These are phyloP conservation scores for Starmera pachycereana DNA, from an alignment of 805 yeast genomes.

Conservation along the genomic window DNA sequence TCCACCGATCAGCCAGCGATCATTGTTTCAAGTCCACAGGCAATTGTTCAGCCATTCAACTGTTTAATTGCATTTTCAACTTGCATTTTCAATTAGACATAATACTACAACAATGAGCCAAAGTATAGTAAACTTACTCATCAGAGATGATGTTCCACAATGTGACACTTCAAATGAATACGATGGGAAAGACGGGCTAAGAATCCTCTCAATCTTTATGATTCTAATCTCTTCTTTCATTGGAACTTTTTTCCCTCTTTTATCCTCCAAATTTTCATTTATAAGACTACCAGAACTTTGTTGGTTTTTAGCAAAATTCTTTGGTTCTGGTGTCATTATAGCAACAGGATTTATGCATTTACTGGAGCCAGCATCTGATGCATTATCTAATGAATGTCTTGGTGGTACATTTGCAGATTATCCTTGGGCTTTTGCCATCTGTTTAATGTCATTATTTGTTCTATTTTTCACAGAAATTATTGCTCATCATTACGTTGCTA, in stretches of 20 bases:
- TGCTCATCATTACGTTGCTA: slow-evolving; percentile 32
- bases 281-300: slow-evolving; percentile 50
- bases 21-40: too few relatives aligned
- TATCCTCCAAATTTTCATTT: slow-evolving; percentile 48
- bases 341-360: slow-evolving; percentile 77
- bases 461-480: slow-evolving; percentile 40
- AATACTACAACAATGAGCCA: too few relatives aligned
- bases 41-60: too few relatives aligned
- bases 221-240: slow-evolving; percentile 44
- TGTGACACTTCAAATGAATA: slow-evolving; percentile 35
- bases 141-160: slow-evolving; percentile 11
- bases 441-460: slow-evolving; percentile 33
- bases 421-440: slow-evolving; percentile 49
- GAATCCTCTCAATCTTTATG: slow-evolving; percentile 57
- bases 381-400: slow-evolving; percentile 45
- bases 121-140: too few relatives aligned
- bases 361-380: slow-evolving; percentile 57
- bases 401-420: slow-evolving; percentile 47
- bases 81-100: too few relatives aligned
- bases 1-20: too few relatives aligned
- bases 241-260: slow-evolving; percentile 53
- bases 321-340: slow-evolving; percentile 78
- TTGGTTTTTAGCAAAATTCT: slow-evolving; percentile 60
- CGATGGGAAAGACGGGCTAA: slow-evolving; percentile 27
- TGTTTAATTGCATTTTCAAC: too few relatives aligned